Conservation (phyloP, 106 monocot genomes). For the Narthecium ossifragum region DNA sequence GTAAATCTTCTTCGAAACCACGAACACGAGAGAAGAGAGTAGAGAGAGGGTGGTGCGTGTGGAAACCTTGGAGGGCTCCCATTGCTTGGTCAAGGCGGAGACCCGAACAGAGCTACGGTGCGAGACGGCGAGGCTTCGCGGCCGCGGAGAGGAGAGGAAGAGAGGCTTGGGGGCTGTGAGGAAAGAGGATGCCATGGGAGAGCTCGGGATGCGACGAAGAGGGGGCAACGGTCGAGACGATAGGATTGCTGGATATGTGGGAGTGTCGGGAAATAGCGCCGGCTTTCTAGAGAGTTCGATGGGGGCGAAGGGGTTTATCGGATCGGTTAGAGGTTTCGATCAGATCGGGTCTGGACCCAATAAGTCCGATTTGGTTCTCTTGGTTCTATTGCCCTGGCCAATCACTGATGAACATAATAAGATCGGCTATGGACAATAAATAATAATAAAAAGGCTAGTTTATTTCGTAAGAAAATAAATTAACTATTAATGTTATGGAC, state of each 20-base stretch:
- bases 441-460: not conserved
- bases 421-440: not conserved
- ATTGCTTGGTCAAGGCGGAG: conserved; percentile 41
- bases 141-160: conserved; percentile 9
- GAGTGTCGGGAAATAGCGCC: not conserved
- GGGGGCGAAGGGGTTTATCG: too few relatives aligned
- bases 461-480: not conserved
- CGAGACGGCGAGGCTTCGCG: conserved; percentile 5
- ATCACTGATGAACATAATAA: too few relatives aligned
- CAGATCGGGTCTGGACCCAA: not conserved
- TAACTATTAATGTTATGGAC: not conserved
- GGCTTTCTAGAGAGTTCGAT: not conserved
- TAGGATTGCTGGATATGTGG: not conserved
- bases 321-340: too few relatives aligned
- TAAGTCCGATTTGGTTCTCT: not conserved
- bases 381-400: not conserved
- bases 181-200: conserved; percentile 38
- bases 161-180: conserved; percentile 31
- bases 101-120: conserved; percentile 27
- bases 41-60: not conserved
- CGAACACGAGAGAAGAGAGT: not conserved
- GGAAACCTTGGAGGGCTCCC: conserved; percentile 73
- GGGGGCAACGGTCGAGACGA: not conserved
- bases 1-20: too few relatives aligned
- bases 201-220: not conserved